Conservation (phyloP, 2,329 filamentous ascomycete genomes). For the Penicillium sp. region DNA sequence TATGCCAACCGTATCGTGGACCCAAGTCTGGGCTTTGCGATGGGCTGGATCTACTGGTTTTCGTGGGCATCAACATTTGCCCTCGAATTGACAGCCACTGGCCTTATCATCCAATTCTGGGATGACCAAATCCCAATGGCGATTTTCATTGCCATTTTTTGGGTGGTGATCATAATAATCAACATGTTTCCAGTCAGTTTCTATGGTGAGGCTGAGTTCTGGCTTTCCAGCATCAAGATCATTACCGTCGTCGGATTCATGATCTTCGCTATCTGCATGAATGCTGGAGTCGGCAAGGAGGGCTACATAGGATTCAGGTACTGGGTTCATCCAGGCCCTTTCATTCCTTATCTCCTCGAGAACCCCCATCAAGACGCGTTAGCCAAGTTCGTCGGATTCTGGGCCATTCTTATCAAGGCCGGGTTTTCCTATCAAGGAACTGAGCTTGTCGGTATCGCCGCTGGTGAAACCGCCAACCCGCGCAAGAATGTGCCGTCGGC, state of each 20-base stretch:
- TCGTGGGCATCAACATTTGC: constrained; percentile 58
- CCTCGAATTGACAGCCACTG: constrained; percentile 6
- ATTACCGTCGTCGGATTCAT: constrained; percentile 44
- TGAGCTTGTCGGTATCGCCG: constrained; percentile 74
- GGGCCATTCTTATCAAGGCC: constrained; percentile 49
- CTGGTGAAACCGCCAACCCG: constrained; percentile 73
- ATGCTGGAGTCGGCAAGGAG: constrained; percentile 5
- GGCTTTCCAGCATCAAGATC: constrained; percentile 11
- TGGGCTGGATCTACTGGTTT: constrained; percentile 56
- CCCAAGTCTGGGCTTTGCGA: constrained; percentile 8
- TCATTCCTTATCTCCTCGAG: constrained; percentile 71
- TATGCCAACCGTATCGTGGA: constrained; percentile 8
- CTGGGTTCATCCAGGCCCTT: constrained; percentile 31
- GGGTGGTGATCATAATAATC: constrained; percentile 8
- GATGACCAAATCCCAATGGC: constrained; percentile 6
- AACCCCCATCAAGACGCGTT: constrained; percentile 73
- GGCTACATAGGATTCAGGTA: constrained; percentile 9
- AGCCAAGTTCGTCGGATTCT: constrained; percentile 68
- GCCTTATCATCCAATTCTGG: constrained; percentile 10
- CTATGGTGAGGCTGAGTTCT: constrained; percentile 9
- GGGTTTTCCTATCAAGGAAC: constrained; percentile 57
- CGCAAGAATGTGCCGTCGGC: constrained; percentile 70
- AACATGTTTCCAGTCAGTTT: constrained; percentile 11
- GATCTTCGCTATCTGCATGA: constrained; percentile 63
- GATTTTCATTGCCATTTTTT: constrained; percentile 7